Evolutionary conservation across 1,139 yeast species (phyloP), one percentile per base, ranked within the genome.

Genomic region (Candida tetrigidarum): DNA sequence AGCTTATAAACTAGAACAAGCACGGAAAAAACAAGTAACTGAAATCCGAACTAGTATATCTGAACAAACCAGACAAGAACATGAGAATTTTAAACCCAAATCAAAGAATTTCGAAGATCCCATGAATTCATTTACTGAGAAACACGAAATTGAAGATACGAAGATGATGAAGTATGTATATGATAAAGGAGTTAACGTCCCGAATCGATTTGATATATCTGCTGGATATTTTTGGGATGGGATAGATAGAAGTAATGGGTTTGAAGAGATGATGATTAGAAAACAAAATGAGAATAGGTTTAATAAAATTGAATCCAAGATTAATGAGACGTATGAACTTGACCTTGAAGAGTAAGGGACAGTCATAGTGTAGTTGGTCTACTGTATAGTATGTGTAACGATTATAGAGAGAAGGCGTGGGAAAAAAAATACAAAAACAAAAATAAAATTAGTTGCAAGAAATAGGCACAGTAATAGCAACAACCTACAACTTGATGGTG

Each of bases 211-310:
- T 63, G 78, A 78, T 3, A 84, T 92, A 15, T 67, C 69, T 5
- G 96, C 97, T 0, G 97, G 98, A 0, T 71, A 74, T 52, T 71
- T 89, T 46, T 92, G 98, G 98, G 98, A 92, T 61, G 98, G 98
- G 0, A 84, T 91, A 0, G 95, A 90, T 63, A 69, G 98, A 48
- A 81, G 96, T 0, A 92, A 86, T 59, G 97, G 97, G n/a, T 92
- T 87, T 64, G 98, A 92, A 59, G 70, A 69, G 41, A 69, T 76
- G 49, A 77, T 87, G 73, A 74, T 88, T 57, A 70, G 77, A 32
- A 78, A 76, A 50, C 79, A 80, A 45, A 74, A 70, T 26, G 85
- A 83, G 42, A 46, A 56, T 8, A 69, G 73, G 49, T 52, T 37
- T 32, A 36, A 41, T 4, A 54, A 55, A 42, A 45, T 57, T 30